These are phyloP conservation scores for Aspergillus brunneoviolaceus DNA, from an alignment of 2,329 filamentous ascomycete genomes.

Conservation along the genomic window DNA sequence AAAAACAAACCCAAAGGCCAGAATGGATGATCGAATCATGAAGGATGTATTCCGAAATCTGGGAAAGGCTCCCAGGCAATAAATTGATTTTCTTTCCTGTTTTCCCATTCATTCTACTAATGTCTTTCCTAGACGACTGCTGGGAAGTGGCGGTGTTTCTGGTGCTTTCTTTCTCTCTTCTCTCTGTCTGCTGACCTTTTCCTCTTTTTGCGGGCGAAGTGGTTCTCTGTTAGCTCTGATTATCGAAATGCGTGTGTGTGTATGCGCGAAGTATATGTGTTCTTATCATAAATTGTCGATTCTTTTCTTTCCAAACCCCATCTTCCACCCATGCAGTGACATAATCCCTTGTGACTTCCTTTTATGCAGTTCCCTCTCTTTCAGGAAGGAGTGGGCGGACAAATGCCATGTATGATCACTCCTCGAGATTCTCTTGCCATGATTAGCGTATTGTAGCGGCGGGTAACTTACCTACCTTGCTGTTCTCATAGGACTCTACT, in stretches of 20 bases:
- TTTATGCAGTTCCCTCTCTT: slow-evolving; percentile 13
- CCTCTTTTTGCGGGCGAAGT: slow-evolving; percentile 35
- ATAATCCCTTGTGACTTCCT: slow-evolving; percentile 22
- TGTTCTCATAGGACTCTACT: too few species aligned
- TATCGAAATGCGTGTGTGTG: not conserved
- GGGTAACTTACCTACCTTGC: too few species aligned
- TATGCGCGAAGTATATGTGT: not conserved
- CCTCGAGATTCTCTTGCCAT: not conserved
- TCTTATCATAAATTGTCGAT: slow-evolving; percentile 21
- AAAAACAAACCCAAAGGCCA: slow-evolving; percentile 18
- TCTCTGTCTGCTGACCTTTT: slow-evolving; percentile 6
- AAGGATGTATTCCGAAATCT: slow-evolving; percentile 31
- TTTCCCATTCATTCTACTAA: slow-evolving; percentile 30
- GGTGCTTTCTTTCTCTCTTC: slow-evolving; percentile 30
- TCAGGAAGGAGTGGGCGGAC: not conserved
- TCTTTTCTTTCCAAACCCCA: slow-evolving; percentile 18
- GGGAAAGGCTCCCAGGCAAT: slow-evolving; percentile 26
- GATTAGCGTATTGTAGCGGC: too few species aligned
- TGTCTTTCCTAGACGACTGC: slow-evolving; percentile 35
- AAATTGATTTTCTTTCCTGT: slow-evolving; percentile 27
- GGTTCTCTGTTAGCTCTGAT: slow-evolving; percentile 21
- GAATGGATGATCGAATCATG: slow-evolving; percentile 21
- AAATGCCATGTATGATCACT: not conserved
- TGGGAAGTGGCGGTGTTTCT: slow-evolving; percentile 39
- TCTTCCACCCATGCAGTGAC: slow-evolving; percentile 15